phyloP scores from a whole-genome alignment of 257 asterid genomes.

The Linaria vulgaris region DNA sequence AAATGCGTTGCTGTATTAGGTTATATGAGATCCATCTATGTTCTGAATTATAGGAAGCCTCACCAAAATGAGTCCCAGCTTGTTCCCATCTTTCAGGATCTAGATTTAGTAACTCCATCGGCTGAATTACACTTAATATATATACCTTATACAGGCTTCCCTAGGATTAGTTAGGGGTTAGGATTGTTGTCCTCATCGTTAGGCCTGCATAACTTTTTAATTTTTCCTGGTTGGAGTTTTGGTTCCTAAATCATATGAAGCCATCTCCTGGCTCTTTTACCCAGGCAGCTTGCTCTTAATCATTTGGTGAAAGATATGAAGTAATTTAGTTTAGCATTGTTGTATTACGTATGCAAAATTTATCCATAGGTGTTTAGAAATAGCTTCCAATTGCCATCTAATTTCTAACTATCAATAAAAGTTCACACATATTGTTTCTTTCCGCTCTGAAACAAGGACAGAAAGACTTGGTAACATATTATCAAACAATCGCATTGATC shows the following conservation, averaged over 20 bases:
- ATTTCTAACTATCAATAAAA: slow-evolving; percentile 1
- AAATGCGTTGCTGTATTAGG: not conserved
- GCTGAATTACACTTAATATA: not conserved
- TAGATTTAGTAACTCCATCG: no score
- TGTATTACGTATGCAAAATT: not conserved
- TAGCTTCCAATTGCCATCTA: not conserved
- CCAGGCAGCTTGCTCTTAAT: not conserved
- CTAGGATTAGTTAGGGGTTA: not conserved
- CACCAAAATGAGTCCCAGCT: no score
- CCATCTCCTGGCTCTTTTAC: slow-evolving; percentile 3
- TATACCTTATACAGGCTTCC: not conserved
- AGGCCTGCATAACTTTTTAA: no score
- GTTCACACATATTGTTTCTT: not conserved
- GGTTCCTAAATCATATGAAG: not conserved
- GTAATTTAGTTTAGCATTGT: not conserved
- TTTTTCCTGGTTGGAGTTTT: not conserved
- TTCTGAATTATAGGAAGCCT: not conserved
- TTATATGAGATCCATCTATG: not conserved
- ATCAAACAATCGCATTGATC: not conserved
- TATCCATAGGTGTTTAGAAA: no score
- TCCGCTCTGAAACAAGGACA: not conserved
- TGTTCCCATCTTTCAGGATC: no score
- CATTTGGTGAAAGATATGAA: no score
- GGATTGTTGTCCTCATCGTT: not conserved
- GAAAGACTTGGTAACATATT: slow-evolving; percentile 6